Percentiles rank a stretch among this genome's conserved stretches.
These are phyloP conservation scores for Hamiltosporidium magnivora DNA, from an alignment of 371 early-diverging fungal species.

Conservation along the genomic window DNA sequence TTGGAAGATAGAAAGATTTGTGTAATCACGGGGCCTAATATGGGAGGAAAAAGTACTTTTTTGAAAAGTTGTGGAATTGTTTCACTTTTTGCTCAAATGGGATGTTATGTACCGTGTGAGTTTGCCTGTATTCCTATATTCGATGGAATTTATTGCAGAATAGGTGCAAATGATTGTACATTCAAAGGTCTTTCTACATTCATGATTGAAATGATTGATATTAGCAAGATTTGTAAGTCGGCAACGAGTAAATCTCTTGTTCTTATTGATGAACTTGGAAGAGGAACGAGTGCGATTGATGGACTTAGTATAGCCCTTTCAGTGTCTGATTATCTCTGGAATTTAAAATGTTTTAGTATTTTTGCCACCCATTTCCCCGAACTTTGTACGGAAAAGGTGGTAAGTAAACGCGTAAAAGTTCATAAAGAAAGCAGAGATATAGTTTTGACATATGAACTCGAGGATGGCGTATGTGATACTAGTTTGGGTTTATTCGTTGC, in stretches of 20 bases:
- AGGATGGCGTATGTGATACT: slow-evolving; percentile 70
- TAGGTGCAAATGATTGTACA: slow-evolving; percentile 86
- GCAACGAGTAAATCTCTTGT: slow-evolving; percentile 74
- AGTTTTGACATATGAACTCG: slow-evolving; percentile 49
- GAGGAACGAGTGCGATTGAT: slow-evolving; percentile 92
- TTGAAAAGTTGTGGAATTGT: slow-evolving; percentile 62
- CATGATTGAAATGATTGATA: slow-evolving; percentile 97
- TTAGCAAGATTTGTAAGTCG: slow-evolving; percentile 71
- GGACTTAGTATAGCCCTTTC: slow-evolving; percentile 90
- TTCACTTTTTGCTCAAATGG: slow-evolving; percentile 84
- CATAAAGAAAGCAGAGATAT: slow-evolving; percentile 5
- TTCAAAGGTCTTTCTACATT: slow-evolving; percentile 74
- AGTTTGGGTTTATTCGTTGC: slow-evolving; percentile 97
- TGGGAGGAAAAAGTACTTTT: slow-evolving; percentile 65
- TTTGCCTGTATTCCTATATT: slow-evolving; percentile 67
- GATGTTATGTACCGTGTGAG: slow-evolving; percentile 82
- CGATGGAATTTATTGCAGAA: slow-evolving; percentile 77
- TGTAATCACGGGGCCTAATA: slow-evolving; percentile 86
- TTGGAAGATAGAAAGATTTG: slow-evolving; percentile 58
- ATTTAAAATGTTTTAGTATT: slow-evolving; percentile 63
- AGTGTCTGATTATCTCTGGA: slow-evolving; percentile 69
- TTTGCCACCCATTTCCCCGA: slow-evolving; percentile 97
- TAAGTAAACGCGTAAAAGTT: slow-evolving; percentile 35
- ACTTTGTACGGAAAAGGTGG: slow-evolving; percentile 60
- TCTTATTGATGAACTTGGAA: slow-evolving; percentile 92